Evolutionary conservation across 352 stramenopile species (phyloP), one percentile per base, ranked within the genome.

Genomic region (Phytopythium aichiense): DNA sequence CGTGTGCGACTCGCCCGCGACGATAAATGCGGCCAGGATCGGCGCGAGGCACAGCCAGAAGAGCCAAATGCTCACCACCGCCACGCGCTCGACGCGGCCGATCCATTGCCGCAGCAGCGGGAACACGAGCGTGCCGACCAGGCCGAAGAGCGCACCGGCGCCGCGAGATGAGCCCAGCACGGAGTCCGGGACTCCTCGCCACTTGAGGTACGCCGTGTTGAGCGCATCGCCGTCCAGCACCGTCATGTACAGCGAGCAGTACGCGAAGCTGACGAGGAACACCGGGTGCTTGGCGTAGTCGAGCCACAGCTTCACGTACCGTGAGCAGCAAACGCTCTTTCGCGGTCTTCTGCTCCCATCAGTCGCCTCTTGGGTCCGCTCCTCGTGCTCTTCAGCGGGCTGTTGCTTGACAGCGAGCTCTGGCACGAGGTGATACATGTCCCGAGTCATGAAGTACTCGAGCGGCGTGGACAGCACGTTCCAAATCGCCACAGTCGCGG

Each of bases 381-480:
- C 20, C 23, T 58, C 40, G 1, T 68, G 45, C 1, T 71, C 57
- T 42, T 73, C 64, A 7, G 52, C 20, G 1, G 59, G 13, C 9
- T 65, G 12, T 7, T 66, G 53, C 61, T 80, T 78, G 7, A 77
- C 56, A 2, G 71, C 68, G 16, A 92, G 63, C 35, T 75, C 65
- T 0, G 80, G 75, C 6, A 72, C 70, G 22, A 92, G 68, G 20
- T 73, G 65, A 63, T 92, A 92, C 22, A 90, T 78, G 33, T 91
- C 79, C 28, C 71, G 74, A 5, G 75, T 87, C 77, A 94, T 87
- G 43, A 65, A 76, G 64, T 89, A 90, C 58, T 95, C 87, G 5
- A 95, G 66, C 7, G 87, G 82, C 11, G 65, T 90, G 7, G 87
- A 91, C 18, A 94, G 71, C 8, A 92, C 45, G 54, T 95, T 95